Conservation (phyloP, 176 grass and related monocot genomes). For the Aegilops sharonensis region DNA sequence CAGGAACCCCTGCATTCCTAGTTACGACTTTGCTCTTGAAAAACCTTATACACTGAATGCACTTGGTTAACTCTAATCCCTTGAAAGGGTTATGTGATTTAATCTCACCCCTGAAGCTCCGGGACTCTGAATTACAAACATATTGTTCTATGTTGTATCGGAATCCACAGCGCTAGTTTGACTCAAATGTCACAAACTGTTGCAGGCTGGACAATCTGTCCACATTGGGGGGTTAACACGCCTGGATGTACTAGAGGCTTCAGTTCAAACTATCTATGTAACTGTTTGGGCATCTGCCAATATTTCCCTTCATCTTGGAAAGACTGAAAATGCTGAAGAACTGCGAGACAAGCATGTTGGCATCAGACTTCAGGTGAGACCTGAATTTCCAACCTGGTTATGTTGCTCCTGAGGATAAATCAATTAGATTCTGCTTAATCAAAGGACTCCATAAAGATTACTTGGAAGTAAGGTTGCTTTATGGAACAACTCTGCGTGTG, state of each 20-base stretch:
- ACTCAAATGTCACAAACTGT: constrained; percentile 18
- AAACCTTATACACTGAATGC: not conserved
- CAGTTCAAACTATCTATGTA: constrained; percentile 81
- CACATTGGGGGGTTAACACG: constrained; percentile 83
- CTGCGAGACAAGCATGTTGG: constrained; percentile 76
- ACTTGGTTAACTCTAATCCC: not conserved
- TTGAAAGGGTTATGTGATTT: not conserved
- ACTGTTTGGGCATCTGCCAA: constrained; percentile 84
- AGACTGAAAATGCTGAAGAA: constrained; percentile 77
- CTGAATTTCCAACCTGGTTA: not conserved
- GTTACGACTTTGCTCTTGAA: not conserved
- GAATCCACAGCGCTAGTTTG: not conserved
- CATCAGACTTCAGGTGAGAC: constrained; percentile 71
- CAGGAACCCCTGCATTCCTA: not conserved
- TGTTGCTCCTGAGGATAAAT: not conserved
- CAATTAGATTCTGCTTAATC: constrained; percentile 1
- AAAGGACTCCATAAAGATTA: not conserved
- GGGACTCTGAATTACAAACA: not conserved
- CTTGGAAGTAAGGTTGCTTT: not conserved
- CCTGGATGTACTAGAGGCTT: constrained; percentile 70
- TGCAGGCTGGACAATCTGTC: constrained; percentile 74
- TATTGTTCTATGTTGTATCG: not conserved
- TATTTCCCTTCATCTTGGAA: constrained; percentile 89
- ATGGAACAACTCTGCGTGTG: not conserved
- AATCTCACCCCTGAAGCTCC: not conserved